Percentiles rank a stretch among this genome's conserved stretches.
Evolutionary conservation across 768 basidiomycete species (phyloP).

Genomic region (Boletus rufocinnamomeus): DNA sequence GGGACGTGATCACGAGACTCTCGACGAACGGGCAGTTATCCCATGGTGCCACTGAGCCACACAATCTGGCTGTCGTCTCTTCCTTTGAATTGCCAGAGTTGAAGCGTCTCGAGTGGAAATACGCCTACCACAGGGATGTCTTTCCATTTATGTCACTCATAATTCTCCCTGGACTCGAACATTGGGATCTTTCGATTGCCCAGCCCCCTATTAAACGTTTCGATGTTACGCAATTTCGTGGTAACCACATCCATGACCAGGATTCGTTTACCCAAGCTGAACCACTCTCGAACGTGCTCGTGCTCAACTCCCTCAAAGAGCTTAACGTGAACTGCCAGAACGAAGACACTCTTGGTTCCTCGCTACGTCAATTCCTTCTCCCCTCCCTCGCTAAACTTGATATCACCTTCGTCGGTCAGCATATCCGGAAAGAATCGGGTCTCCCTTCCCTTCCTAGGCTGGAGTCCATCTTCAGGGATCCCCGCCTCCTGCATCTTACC

Average conservation of each 20-base stretch:
- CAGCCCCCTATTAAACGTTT: constrained; percentile 32
- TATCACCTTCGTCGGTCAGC: constrained; percentile 41
- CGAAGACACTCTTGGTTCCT: constrained; percentile 40
- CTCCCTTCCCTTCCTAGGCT: constrained; percentile 45
- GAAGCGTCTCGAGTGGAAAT: constrained; percentile 50
- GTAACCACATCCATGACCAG: constrained; percentile 32
- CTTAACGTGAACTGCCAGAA: constrained; percentile 45
- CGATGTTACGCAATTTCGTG: constrained; percentile 32
- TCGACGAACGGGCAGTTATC: constrained; percentile 15
- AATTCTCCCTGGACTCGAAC: constrained; percentile 41
- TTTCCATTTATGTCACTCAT: constrained; percentile 47
- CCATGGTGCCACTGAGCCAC: constrained; percentile 9
- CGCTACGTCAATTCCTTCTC: constrained; percentile 46
- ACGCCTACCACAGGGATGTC: constrained; percentile 44
- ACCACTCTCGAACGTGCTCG: constrained; percentile 32
- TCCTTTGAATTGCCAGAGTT: constrained; percentile 41
- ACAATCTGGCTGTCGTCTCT: constrained; percentile 7
- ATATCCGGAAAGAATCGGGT: constrained; percentile 22
- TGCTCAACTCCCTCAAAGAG: constrained; percentile 38
- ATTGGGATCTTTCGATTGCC: constrained; percentile 47
- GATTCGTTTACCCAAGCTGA: constrained; percentile 33
- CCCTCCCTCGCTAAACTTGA: constrained; percentile 48
- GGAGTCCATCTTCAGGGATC: constrained; percentile 57
- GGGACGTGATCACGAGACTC: constrained; percentile 31
- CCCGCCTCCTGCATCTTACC: constrained; percentile 51